Evolutionary conservation across 805 yeast species (phyloP).

Genomic region (Starmerella geochares): DNA sequence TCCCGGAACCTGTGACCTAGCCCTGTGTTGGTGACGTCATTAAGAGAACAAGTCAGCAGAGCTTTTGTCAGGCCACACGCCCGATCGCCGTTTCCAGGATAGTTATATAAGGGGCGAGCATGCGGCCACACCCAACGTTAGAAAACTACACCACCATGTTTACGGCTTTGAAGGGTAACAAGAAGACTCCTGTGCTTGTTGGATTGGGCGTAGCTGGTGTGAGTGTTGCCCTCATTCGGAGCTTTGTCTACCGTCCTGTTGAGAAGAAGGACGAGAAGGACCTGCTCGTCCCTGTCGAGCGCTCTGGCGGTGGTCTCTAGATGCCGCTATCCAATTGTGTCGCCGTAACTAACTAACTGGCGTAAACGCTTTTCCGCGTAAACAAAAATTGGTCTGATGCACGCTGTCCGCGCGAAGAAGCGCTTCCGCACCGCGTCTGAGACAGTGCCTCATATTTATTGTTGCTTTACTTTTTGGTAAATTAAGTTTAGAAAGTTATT

Average conservation of each 20-base stretch:
- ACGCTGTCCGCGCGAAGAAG: not conserved
- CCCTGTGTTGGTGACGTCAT: constrained; percentile 3
- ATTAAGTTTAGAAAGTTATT: not conserved
- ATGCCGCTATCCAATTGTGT: not conserved
- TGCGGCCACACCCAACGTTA: not conserved
- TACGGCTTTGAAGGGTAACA: not conserved
- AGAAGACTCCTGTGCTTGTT: constrained; percentile 4
- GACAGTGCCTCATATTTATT: constrained; percentile 3
- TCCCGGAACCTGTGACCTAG: not conserved
- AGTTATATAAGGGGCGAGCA: not conserved
- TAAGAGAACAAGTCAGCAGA: not conserved
- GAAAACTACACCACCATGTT: constrained; percentile 3
- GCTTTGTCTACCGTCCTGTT: constrained; percentile 30
- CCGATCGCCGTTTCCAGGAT: constrained; percentile 5
- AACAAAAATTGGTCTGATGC: not conserved
- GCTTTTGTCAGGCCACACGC: constrained; percentile 2
- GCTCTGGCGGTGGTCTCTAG: constrained; percentile 34
- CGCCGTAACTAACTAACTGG: not conserved
- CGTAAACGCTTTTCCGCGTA: not conserved
- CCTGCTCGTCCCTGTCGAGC: constrained; percentile 31
- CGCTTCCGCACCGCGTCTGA: not conserved
- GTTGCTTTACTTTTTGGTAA: not conserved
- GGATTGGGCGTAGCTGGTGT: constrained; percentile 15
- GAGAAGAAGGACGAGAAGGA: constrained; percentile 27
- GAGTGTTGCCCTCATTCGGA: constrained; percentile 14